Conservation (phyloP, 1,284 basidiomycete species). For the Entoloma clypeatum region DNA sequence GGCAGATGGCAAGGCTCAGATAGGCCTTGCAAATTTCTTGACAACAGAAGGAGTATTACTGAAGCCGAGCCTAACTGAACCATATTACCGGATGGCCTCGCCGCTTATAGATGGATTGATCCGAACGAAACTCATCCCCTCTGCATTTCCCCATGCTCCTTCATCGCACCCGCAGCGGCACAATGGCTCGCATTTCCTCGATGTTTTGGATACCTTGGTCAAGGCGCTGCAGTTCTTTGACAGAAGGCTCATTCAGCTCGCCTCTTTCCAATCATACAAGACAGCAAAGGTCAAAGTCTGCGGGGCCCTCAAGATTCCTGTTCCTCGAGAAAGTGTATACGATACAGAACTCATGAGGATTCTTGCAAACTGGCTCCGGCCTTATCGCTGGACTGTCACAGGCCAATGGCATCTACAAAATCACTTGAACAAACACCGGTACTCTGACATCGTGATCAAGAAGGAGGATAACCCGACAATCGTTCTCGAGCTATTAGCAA, state of each 20-base stretch:
- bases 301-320: conserved; percentile 1
- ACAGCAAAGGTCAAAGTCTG: conserved; percentile 10
- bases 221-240: conserved; percentile 15
- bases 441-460: conserved; percentile 15
- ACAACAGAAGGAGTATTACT: conserved; percentile 14
- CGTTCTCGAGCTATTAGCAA: conserved; percentile 14
- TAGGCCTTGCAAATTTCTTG: conserved; percentile 11
- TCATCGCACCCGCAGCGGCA: conserved; percentile 5
- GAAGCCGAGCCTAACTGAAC: conserved; percentile 1
- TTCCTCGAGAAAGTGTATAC: conserved; percentile 17
- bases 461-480: conserved; percentile 7
- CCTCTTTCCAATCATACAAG: conserved; percentile 12
- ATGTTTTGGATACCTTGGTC: conserved; percentile 10
- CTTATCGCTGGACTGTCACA: conserved; percentile 6
- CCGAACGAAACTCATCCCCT: conserved; percentile 12
- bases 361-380: conserved; percentile 15
- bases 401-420: too few relatives aligned
- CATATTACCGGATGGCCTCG: conserved; percentile 11
- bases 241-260: conserved; percentile 11
- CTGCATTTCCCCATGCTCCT: conserved; percentile 11
- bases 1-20: conserved; percentile 5
- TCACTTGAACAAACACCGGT: conserved; percentile 12
- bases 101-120: conserved; percentile 14
- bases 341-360: conserved; percentile 16
- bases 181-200: too few relatives aligned